Percentiles rank a stretch among this genome's conserved stretches.
Conservation (phyloP, 352 stramenopile genomes). For the Peronospora farinosa region DNA sequence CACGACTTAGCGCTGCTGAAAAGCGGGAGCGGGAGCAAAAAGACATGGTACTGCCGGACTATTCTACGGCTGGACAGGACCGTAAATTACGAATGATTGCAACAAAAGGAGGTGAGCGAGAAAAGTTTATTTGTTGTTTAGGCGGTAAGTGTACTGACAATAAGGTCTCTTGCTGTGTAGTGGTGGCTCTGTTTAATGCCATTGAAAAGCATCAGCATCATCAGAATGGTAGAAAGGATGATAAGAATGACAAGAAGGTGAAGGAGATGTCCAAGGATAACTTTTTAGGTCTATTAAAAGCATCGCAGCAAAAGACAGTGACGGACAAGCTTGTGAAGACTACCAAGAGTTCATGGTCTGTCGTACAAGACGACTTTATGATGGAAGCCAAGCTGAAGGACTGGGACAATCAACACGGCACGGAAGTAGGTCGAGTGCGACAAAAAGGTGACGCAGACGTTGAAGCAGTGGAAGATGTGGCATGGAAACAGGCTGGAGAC, state of each 20-base stretch:
- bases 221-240: slow-evolving; percentile 43
- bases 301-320: slow-evolving; percentile 37
- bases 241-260: slow-evolving; percentile 73
- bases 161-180: slow-evolving; percentile 20
- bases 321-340: neutral
- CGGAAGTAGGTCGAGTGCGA: slow-evolving; percentile 37
- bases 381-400: slow-evolving; percentile 84
- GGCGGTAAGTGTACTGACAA: neutral
- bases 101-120: slow-evolving; percentile 61
- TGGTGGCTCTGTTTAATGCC: slow-evolving; percentile 81
- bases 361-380: slow-evolving; percentile 85
- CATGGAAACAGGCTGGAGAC: slow-evolving; percentile 53
- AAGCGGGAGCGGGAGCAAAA: slow-evolving; percentile 72
- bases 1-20: slow-evolving; percentile 59
- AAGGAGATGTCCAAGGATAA: slow-evolving; percentile 84
- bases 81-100: slow-evolving; percentile 69
- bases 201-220: slow-evolving; percentile 84
- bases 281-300: slow-evolving; percentile 75
- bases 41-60: slow-evolving; percentile 62
- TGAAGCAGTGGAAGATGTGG: slow-evolving; percentile 54
- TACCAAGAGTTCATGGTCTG: slow-evolving; percentile 64
- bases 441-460: slow-evolving; percentile 48
- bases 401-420: slow-evolving; percentile 64
- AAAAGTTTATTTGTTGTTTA: neutral
- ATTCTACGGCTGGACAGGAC: slow-evolving; percentile 57